Evolutionary conservation across 2,329 filamentous ascomycete species (phyloP), one percentile per base, ranked within the genome.

Genomic region (Colletotrichum navitas): DNA sequence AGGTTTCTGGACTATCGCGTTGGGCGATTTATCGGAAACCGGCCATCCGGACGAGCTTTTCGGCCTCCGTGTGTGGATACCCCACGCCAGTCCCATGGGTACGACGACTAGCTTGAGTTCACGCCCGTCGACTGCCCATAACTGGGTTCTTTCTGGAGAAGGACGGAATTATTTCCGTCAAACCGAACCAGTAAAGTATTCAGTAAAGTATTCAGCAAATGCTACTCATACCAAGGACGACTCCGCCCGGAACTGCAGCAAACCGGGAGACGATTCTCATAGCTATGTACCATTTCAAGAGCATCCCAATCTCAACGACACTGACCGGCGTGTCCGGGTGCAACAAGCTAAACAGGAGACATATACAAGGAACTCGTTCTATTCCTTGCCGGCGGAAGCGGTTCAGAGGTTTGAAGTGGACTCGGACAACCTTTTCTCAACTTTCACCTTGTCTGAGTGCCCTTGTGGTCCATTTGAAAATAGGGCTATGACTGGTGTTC

Each of bases 401-500:
- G 80, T 75, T 60, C 80, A 83, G 68, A 72, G 54, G 1, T 72
- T 75, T 10, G 73, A 74, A 5, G 78, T 81, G 4, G 63, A 72
- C 4, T 76, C 78, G 0, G 72, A 79, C 12, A 61, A 39, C 4
- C 61, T 81, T 1, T 78, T 80, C 56, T 78, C 81, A 1, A 80
- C 80, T 1, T 54, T 82, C 11, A 79, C 79, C 74, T 76, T 79
- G 63, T 82, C 82, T 60, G 80, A 82, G 68, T 74, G 78, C 4
- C 58, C 49, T 10, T 76, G 77, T 3, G 80, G 80, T 14, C 80
- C 78, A 61, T 64, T 72, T 5, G 56, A 74, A 52, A 75, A 78
- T 63, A 78, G 77, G 0, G 68, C 67, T 11, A 77, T 80, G 2
- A 73, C 81, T 5, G 78, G 79, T 0, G 79, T 80, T 26, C 73